Percentiles rank a stretch among this genome's conserved stretches.
Conservation (phyloP, 768 basidiomycete genomes). For the Lactarius akahatsu region DNA sequence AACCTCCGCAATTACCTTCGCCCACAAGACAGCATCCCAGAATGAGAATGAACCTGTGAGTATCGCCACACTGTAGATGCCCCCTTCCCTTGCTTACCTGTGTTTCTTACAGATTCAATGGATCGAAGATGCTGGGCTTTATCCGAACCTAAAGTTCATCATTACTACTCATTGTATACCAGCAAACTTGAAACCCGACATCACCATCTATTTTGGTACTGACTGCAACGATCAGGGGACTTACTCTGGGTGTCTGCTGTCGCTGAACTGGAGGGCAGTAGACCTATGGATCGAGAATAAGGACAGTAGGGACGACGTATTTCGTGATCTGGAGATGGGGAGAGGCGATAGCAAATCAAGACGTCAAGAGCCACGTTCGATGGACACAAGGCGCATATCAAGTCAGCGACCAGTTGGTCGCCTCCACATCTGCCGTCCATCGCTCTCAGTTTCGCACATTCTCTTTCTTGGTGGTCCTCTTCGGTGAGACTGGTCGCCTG, state of each 20-base stretch:
- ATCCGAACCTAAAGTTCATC: neutral
- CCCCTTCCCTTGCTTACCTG: neutral
- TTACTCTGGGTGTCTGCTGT: neutral
- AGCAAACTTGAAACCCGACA: conserved; percentile 2
- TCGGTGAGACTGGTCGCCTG: no score
- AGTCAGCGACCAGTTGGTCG: no score
- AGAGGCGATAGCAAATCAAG: no score
- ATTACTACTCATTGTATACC: neutral
- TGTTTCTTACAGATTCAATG: neutral
- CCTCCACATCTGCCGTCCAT: no score
- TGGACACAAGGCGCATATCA: no score
- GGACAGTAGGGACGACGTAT: neutral
- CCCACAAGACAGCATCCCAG: neutral
- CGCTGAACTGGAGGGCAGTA: neutral
- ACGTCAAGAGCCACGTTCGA: no score
- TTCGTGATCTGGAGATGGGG: no score
- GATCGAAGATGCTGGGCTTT: neutral
- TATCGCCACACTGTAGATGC: neutral
- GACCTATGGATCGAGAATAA: conserved; percentile 5
- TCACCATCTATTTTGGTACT: conserved; percentile 5
- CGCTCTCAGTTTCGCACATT: no score
- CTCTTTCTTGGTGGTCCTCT: no score
- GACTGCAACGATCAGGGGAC: neutral
- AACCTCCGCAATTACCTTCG: neutral
- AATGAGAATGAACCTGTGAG: neutral